Percentiles rank a stretch among this genome's conserved stretches.
phyloP scores from a whole-genome alignment of 768 basidiomycete species.

The Boletellus ananas region DNA sequence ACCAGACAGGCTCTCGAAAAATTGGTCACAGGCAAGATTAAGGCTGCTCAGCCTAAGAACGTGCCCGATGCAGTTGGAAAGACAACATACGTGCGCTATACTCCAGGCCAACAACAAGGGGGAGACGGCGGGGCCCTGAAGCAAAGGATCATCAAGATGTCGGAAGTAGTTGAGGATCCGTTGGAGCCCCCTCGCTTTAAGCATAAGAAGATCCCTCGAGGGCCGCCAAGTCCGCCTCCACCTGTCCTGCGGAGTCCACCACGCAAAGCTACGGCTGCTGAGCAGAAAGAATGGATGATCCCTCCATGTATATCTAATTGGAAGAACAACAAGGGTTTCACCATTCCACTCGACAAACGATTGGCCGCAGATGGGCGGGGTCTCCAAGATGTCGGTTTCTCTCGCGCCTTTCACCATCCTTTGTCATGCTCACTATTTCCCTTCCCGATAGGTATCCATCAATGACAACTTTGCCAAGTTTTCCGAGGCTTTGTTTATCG shows the following conservation, averaged over 20 bases:
- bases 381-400: conserved; percentile 81
- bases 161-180: conserved; percentile 96
- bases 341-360: conserved; percentile 96
- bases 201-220: conserved; percentile 97
- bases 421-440: neutral
- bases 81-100: conserved; percentile 92
- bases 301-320: conserved; percentile 99
- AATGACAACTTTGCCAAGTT: conserved; percentile 99
- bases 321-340: conserved; percentile 99
- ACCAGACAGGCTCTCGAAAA: conserved; percentile 91
- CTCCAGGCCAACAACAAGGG: conserved; percentile 84
- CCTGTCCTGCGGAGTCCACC: conserved; percentile 95
- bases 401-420: neutral
- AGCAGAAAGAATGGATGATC: conserved; percentile 99
- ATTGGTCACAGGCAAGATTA: conserved; percentile 93
- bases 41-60: conserved; percentile 96
- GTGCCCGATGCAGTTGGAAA: conserved; percentile 82
- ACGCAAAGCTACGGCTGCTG: conserved; percentile 90
- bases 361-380: conserved; percentile 98
- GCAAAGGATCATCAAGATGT: conserved; percentile 99
- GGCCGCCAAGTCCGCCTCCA: conserved; percentile 93
- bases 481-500: conserved; percentile 92
- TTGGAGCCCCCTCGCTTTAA: conserved; percentile 97
- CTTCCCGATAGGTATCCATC: conserved; percentile 75
- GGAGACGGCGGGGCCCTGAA: conserved; percentile 57